A percentile compares a stretch with the other conserved stretches of the same genome.
Conservation (phyloP, 2,329 filamentous ascomycete genomes). For the Apiospora kogelbergensis region DNA sequence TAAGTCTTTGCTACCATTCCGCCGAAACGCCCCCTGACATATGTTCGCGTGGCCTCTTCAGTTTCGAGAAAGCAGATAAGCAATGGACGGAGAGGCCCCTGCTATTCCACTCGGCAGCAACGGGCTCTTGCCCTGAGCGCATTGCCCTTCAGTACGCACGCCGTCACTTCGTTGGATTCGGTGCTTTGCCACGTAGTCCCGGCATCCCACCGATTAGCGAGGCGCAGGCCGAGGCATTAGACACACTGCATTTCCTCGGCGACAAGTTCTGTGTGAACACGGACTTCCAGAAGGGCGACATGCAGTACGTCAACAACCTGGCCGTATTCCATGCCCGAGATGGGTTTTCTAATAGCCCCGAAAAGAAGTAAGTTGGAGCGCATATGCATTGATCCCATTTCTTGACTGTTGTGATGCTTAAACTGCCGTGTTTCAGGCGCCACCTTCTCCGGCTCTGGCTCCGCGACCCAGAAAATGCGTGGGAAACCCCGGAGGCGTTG, state of each 20-base stretch:
- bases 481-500: slow-evolving; percentile 46
- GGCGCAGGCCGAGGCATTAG: slow-evolving; percentile 52
- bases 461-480: slow-evolving; percentile 47
- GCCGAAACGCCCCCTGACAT: no score
- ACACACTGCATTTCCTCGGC: slow-evolving; percentile 49
- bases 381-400: not conserved
- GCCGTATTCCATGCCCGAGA: slow-evolving; percentile 53
- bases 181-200: slow-evolving; percentile 50
- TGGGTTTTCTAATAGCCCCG: slow-evolving; percentile 44
- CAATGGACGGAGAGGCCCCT: slow-evolving; percentile 51
- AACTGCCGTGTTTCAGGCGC: slow-evolving; percentile 30
- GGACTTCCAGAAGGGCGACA: slow-evolving; percentile 50
- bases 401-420: not conserved
- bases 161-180: slow-evolving; percentile 58
- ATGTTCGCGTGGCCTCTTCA: slow-evolving; percentile 24
- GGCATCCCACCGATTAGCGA: slow-evolving; percentile 57
- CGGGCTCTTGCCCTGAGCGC: slow-evolving; percentile 45
- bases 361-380: slow-evolving; percentile 40
- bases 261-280: slow-evolving; percentile 45
- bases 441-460: slow-evolving; percentile 52
- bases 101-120: slow-evolving; percentile 54
- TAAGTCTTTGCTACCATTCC: no score
- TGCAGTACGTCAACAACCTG: slow-evolving; percentile 57
- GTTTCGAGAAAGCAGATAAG: slow-evolving; percentile 49
- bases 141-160: slow-evolving; percentile 62